Evolutionary conservation across 106 monocot genomes (phyloP).

Genomic region (Chionographis japonica): DNA sequence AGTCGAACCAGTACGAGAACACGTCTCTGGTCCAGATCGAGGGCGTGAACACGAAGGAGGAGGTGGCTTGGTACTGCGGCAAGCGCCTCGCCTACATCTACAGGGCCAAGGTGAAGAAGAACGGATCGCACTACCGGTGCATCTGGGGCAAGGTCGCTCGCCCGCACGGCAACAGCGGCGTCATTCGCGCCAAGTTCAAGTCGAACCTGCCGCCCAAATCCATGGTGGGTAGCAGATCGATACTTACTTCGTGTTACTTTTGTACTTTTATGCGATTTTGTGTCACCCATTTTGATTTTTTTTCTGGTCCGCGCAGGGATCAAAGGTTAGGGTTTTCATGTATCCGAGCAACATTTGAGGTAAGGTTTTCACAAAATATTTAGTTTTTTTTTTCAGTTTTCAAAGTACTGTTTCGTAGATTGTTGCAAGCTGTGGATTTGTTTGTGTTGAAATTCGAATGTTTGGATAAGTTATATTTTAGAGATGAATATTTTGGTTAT

Average conservation of each 20-base stretch:
- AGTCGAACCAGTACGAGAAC: slow-evolving; percentile 81
- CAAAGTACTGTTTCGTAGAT: too few species aligned
- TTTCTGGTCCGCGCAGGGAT: slow-evolving; percentile 30
- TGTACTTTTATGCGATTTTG: background rate
- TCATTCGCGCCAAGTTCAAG: slow-evolving; percentile 81
- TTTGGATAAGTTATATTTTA: too few species aligned
- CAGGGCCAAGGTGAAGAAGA: slow-evolving; percentile 82
- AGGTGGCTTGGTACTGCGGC: slow-evolving; percentile 63
- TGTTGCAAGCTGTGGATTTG: too few species aligned
- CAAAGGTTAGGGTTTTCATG: slow-evolving; percentile 67
- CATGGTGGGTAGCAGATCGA: slow-evolving; percentile 47
- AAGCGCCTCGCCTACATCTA: slow-evolving; percentile 73
- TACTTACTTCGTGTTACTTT: too few species aligned
- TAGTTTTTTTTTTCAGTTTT: too few species aligned
- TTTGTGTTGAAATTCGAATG: too few species aligned
- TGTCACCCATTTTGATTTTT: background rate
- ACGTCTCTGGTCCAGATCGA: slow-evolving; percentile 73
- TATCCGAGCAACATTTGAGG: slow-evolving; percentile 77
- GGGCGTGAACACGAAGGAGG: slow-evolving; percentile 83
- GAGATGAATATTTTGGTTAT: too few species aligned
- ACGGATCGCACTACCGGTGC: slow-evolving; percentile 52
- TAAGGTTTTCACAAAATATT: background rate
- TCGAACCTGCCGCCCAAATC: slow-evolving; percentile 75
- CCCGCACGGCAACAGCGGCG: slow-evolving; percentile 81
- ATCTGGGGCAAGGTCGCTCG: slow-evolving; percentile 85